Evolutionary conservation across 192 early-diverging fungal species (phyloP), one percentile per base, ranked within the genome.

Genomic region (Rhizophlyctis rosea): DNA sequence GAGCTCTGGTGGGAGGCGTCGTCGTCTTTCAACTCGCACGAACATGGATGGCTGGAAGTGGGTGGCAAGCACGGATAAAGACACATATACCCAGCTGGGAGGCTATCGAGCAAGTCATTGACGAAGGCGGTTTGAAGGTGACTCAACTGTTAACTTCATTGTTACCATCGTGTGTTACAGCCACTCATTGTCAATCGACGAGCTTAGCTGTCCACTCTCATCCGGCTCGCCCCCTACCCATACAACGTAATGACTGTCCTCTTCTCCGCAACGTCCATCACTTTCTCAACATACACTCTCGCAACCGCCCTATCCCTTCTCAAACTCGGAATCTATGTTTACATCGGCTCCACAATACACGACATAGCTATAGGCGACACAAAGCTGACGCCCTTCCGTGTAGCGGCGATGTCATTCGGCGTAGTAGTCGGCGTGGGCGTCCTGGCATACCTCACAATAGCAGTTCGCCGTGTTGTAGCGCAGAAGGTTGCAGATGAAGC

Each of bases 181-280:
- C 52, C 2, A 28, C 52, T 16, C 28, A n/a, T 23, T 23, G 23
- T 27, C 16, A 16, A 54, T 27, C 28, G 14, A 18, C 14, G n/a
- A 30, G 27, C n/a, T 36, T 63, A 89, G 86, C 67, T 90, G 4
- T 66, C 86, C 36, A 69, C 85, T 0, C 54, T 90, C 30, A 87
- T 90, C 61, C 74, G 88, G 0, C 49, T 90, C 30, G 86, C 87
- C 5, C 88, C 88, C 5, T 90, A 90, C 67, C 88, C 88, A 16
- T 88, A 77, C 68, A 83, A 79, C 50, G 62, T 90, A 7, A 69
- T 87, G 60, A 54, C 56, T 25, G 56, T 72, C 47, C 34, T 74
- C 58, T 59, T 74, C 57, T 56, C 74, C 61, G 44, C 56, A 21
- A 67, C 65, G 11, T 30, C 65, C 44, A 48, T 75, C 18, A 21